These are phyloP conservation scores for Pistacia atlantica DNA, from an alignment of 345 rosid species.

Conservation along the genomic window DNA sequence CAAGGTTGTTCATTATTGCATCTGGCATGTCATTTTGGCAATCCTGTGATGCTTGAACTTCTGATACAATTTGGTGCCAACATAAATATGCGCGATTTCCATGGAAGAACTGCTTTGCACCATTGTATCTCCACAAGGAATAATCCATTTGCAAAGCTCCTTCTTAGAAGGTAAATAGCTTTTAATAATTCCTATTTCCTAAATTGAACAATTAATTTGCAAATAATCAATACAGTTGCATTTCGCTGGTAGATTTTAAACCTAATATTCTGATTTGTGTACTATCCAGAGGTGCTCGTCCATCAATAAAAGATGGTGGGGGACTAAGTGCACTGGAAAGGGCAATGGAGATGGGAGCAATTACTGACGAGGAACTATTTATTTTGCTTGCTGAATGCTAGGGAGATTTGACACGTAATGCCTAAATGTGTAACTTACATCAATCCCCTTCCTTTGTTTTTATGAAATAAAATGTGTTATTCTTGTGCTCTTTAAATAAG, in stretches of 20 bases:
- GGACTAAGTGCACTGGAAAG: slow-evolving; percentile 83
- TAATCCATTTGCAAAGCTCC: slow-evolving; percentile 67
- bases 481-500: background rate
- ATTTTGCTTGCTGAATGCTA: slow-evolving; percentile 65
- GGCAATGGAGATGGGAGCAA: slow-evolving; percentile 94
- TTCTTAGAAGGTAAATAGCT: slow-evolving; percentile 63
- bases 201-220: background rate
- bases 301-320: slow-evolving; percentile 68
- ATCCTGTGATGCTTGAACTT: slow-evolving; percentile 68
- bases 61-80: slow-evolving; percentile 81
- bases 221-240: background rate
- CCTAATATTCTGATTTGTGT: background rate
- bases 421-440: background rate
- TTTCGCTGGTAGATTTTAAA: background rate
- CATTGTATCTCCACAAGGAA: slow-evolving; percentile 61
- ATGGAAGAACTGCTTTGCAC: slow-evolving; percentile 86
- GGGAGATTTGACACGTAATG: background rate
- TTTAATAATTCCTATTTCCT: background rate
- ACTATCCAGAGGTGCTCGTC: slow-evolving; percentile 68
- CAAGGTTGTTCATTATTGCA: slow-evolving; percentile 85
- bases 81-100: slow-evolving; percentile 65
- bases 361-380: slow-evolving; percentile 82
- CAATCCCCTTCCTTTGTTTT: background rate
- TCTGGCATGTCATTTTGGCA: slow-evolving; percentile 67
- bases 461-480: background rate